Conservation (phyloP, 208 protist genomes). For the Novymonas esmeraldas region DNA sequence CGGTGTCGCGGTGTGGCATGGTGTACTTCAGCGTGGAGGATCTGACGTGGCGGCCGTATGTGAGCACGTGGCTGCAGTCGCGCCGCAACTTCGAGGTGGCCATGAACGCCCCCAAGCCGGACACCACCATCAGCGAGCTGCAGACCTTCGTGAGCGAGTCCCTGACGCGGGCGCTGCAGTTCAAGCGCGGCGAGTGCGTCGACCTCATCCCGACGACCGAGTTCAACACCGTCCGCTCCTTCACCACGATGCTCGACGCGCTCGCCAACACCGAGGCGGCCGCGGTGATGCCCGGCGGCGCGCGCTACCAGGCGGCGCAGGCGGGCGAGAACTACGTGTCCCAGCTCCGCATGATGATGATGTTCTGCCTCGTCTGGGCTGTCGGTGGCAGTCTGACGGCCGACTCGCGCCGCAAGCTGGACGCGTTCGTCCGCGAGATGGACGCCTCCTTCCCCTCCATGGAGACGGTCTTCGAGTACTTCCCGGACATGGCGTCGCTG, state of each 20-base stretch:
- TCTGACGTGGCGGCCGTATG: constrained; percentile 95
- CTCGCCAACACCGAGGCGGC: constrained; percentile 89
- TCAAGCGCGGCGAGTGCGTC: constrained; percentile 77
- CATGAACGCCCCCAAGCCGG: constrained; percentile 91
- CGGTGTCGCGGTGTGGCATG: constrained; percentile 98
- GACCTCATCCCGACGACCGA: constrained; percentile 92
- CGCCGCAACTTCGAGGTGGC: constrained; percentile 84
- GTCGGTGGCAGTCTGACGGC: constrained; percentile 94
- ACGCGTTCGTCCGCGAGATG: constrained; percentile 94
- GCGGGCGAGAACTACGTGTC: constrained; percentile 90
- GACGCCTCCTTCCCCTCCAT: constrained; percentile 95
- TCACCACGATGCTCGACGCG: constrained; percentile 96
- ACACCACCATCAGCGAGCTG: constrained; percentile 84
- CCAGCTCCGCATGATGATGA: constrained; percentile 95
- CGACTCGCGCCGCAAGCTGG: constrained; percentile 91
- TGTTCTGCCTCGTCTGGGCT: constrained; percentile 97
- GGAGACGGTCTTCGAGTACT: constrained; percentile 98
- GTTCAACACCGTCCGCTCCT: constrained; percentile 91
- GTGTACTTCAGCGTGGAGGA: constrained; percentile 97
- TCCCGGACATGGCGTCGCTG: constrained; percentile 89
- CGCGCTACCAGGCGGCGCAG: constrained; percentile 75
- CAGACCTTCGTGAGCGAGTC: constrained; percentile 88
- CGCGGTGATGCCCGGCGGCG: constrained; percentile 61
- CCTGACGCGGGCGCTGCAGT: constrained; percentile 77
- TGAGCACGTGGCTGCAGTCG: constrained; percentile 94